Base-by-base conservation (phyloP, 2,329 filamentous ascomycete genomes). In the Microcyclospora pomicola region DNA sequence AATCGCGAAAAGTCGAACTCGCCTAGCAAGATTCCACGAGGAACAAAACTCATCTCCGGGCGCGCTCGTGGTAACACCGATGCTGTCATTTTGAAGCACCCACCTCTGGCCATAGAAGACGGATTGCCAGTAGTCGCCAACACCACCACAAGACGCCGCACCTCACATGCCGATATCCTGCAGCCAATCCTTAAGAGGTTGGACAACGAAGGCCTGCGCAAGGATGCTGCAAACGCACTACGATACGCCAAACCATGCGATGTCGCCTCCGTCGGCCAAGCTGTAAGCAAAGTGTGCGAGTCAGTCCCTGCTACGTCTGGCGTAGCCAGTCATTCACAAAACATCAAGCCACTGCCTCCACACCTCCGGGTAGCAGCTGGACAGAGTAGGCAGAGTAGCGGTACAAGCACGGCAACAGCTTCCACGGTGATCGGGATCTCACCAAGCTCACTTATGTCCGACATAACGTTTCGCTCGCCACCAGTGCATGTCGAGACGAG, bases 171-270 rank as follows among this genome's bases (percentile, higher is more conserved):
- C n/a, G 28, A 42, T 15, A 40, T 48, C n/a, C 35, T 48, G 31
- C 14, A 35, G 29, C 43, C 45, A 6, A 46, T 48, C 32, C 27
- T 42, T 19, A 35, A 41, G 13, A 46, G 35, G 39, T 41, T 48
- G 3, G 43, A 48, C 12, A 36, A 27, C 12, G 34, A 40, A 15
- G 43, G 45, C 11, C 35, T 47, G 29, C 30, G 19, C 19, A 24
- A 24, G 19, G 19, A 24, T 24, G 19, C 19, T 24, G 5, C 19
- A 24, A 24, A 7, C 7, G 19, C 19, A 4, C 19, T 5, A 24
- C 5, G 19, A 24, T 7, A 24, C 19, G 19, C 19, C 19, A 31
- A 15, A 31, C 9, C 30, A n/a, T 4, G 5, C 14, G 19, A 24
- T 24, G 19, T 7, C 5, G 19, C 19, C 7, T 24, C 19, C 19